Conservation (phyloP, 2,329 filamentous ascomycete species). For the Pyrenochaeta sp. region DNA sequence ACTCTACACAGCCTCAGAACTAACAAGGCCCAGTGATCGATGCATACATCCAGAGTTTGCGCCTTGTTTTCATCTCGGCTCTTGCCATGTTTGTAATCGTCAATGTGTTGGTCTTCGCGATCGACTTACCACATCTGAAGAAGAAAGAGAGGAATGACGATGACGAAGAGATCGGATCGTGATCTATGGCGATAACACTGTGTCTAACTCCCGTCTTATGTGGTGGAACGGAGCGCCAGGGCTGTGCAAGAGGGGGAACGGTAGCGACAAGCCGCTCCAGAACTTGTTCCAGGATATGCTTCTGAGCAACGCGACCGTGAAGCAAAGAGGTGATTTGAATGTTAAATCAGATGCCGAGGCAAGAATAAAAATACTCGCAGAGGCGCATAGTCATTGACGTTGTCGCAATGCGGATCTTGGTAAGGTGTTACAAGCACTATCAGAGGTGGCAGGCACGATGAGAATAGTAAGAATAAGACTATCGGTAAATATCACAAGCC, state of each 20-base stretch:
- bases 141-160: conserved; percentile 23
- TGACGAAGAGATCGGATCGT: conserved; percentile 1
- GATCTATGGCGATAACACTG: not conserved
- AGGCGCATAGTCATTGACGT: no score
- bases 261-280: not conserved
- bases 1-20: conserved; percentile 26
- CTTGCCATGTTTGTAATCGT: conserved; percentile 59
- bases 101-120: conserved; percentile 59
- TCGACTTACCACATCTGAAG: conserved; percentile 61
- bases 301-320: not conserved
- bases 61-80: conserved; percentile 55
- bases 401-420: no score
- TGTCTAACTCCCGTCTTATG: not conserved
- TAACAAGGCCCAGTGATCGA: conserved; percentile 46
- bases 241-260: not conserved
- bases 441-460: no score
- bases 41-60: conserved; percentile 49
- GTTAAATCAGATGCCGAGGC: not conserved
- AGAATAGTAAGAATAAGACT: no score
- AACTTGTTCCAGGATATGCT: not conserved
- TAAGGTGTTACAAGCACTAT: no score
- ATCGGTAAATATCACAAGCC: no score
- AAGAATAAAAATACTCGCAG: no score
- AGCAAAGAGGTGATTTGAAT: not conserved
- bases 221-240: not conserved